phyloP scores from a whole-genome alignment of 164 flowering plant genomes.

The Stephania yunnanensis region DNA sequence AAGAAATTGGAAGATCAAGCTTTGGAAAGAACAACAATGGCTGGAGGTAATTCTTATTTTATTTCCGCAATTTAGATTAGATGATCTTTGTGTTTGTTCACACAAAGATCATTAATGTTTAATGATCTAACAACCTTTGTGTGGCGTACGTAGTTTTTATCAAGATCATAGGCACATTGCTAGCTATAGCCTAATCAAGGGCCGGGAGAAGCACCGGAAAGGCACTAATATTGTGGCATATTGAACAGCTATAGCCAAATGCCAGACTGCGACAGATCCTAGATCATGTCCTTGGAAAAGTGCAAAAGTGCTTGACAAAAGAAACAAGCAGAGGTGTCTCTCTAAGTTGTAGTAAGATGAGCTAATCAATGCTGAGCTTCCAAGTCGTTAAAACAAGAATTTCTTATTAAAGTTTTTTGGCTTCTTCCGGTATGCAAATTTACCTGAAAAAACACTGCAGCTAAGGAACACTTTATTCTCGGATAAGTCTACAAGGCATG shows the following conservation, averaged over 20 bases:
- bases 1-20: no score
- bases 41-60: no score
- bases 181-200: background rate
- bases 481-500: background rate
- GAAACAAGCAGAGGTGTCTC: background rate
- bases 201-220: background rate
- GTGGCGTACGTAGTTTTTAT: background rate
- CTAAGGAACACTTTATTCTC: background rate
- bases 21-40: no score
- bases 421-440: background rate
- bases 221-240: background rate
- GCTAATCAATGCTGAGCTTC: background rate
- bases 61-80: no score
- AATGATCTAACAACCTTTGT: no score
- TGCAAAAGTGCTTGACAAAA: background rate
- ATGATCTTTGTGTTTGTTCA: no score
- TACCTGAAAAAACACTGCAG: background rate
- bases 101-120: no score
- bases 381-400: background rate
- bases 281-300: background rate
- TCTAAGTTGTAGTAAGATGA: background rate
- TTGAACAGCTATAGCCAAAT: background rate
- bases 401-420: background rate
- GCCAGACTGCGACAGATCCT: background rate
- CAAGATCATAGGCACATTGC: background rate